Evolutionary conservation across 108 stramenopile species (phyloP), one percentile per base, ranked within the genome.

Genomic region (Aurantiochytrium sp.): DNA sequence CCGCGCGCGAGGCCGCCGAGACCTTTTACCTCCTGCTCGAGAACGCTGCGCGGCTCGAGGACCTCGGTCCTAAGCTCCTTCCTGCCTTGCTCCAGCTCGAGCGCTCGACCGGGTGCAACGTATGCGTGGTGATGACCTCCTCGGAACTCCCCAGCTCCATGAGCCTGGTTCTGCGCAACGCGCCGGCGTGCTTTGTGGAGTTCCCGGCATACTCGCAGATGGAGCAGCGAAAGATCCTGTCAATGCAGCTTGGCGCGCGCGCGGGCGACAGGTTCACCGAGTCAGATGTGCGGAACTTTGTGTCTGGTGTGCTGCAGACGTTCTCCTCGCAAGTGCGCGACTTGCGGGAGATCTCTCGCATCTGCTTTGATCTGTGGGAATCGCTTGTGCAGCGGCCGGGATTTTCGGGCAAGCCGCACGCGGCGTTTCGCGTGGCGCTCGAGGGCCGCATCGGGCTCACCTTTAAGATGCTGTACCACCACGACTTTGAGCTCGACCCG

Each of bases 401-500:
- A 0, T 65, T 27, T 3, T 30, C 24, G 34, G 59, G 34, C 8
- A 65, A 65, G 8, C 59, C 59, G 59, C 59, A 65, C 8, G 24
- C 32, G 8, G 34, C 34, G 10, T 65, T 65, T 30, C 59, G 59
- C 1, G 59, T 65, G 8, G 59, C 59, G 15, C 39, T 81, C 15
- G 73, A 48, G 27, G 73, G 45, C 12, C 39, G 73, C 12, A 12
- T 81, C 6, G 42, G 73, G 42, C 73, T 81, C n/a, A 81, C 45
- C 17, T 81, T 48, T 42, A 41, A 81, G 45, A 81, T 41, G 45
- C 45, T 81, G 73, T 81, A 81, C 32, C 73, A 81, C 27, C 73
- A 81, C 30, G 73, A 81, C 39, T 81, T 81, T 42, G 73, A 81
- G 73, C 73, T 81, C 45, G 39, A 65, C 19, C 59, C 59, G 19